Percentiles rank a stretch among this genome's conserved stretches.
phyloP scores from a whole-genome alignment of 176 grass and related monocot species.

The Aegilops speltoides region DNA sequence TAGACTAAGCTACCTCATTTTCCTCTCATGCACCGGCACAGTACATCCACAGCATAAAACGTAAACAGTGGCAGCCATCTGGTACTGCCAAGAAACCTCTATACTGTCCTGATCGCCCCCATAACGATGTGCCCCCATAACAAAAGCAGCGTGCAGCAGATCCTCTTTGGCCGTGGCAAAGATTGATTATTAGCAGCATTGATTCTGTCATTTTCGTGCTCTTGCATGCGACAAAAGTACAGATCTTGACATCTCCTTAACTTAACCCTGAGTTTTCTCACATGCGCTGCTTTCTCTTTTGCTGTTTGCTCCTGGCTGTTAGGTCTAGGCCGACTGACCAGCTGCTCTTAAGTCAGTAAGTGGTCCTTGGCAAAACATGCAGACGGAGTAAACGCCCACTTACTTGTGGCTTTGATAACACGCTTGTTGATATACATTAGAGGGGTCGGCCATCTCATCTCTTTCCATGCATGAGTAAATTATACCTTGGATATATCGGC shows the following conservation, averaged over 20 bases:
- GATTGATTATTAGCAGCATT: slow-evolving; percentile 19
- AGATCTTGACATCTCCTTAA: background rate
- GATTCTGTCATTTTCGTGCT: background rate
- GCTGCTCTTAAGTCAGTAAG: background rate
- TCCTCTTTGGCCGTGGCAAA: slow-evolving; percentile 7
- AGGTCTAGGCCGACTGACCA: background rate
- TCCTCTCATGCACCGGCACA: background rate
- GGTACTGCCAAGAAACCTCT: background rate
- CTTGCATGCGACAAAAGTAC: background rate
- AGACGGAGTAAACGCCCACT: slow-evolving; percentile 21
- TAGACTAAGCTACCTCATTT: background rate
- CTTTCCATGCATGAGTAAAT: background rate
- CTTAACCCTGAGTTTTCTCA: background rate
- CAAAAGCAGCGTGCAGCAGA: slow-evolving; percentile 15
- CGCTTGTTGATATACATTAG: background rate
- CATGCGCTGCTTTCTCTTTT: background rate
- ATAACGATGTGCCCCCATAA: slow-evolving; percentile 4
- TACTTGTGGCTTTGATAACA: slow-evolving; percentile 25
- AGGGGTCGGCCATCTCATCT: background rate
- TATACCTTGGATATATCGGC: background rate
- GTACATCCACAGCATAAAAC: slow-evolving; percentile 18
- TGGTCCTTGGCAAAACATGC: slow-evolving; percentile 5
- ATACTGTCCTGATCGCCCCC: background rate
- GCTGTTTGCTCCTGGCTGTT: background rate
- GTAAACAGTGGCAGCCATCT: slow-evolving; percentile 2